A percentile compares a stretch with the other conserved stretches of the same genome.
These are phyloP conservation scores for Lactuca sativa DNA, from an alignment of 129 eudicot genomes.

Conservation along the genomic window DNA sequence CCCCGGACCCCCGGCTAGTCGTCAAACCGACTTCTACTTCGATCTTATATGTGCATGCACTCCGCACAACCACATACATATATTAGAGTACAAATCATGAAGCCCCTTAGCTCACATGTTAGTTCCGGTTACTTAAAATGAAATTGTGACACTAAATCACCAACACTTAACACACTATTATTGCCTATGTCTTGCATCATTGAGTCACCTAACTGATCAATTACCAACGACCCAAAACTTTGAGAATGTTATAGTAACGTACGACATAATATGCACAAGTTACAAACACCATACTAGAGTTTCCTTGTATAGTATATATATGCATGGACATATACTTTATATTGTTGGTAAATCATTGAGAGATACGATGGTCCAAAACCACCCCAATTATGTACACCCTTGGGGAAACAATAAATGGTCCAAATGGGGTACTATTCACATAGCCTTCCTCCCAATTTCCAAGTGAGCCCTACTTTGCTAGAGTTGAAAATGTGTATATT, in stretches of 20 bases:
- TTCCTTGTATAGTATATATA: not conserved
- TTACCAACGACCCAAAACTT: not conserved
- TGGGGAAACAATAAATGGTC: constrained; percentile 38
- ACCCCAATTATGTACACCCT: constrained; percentile 25
- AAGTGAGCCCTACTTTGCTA: not conserved
- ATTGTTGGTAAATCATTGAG: not conserved
- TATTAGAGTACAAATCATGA: too few species aligned
- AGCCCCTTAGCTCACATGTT: too few species aligned
- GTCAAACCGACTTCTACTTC: too few species aligned
- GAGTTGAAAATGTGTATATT: constrained; percentile 11
- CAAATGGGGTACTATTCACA: constrained; percentile 22
- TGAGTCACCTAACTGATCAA: not conserved
- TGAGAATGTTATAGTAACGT: not conserved
- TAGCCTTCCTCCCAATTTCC: constrained; percentile 4
- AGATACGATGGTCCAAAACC: constrained; percentile 35
- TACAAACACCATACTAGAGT: not conserved
- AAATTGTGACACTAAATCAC: too few species aligned
- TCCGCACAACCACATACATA: too few species aligned
- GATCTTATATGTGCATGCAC: too few species aligned
- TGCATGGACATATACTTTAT: not conserved
- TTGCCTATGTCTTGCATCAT: too few species aligned
- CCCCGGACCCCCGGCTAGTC: too few species aligned
- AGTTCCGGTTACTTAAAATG: too few species aligned
- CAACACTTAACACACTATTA: too few species aligned
- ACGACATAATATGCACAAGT: not conserved